phyloP scores from a whole-genome alignment of 331 rosid species.

The Malus hybrid region DNA sequence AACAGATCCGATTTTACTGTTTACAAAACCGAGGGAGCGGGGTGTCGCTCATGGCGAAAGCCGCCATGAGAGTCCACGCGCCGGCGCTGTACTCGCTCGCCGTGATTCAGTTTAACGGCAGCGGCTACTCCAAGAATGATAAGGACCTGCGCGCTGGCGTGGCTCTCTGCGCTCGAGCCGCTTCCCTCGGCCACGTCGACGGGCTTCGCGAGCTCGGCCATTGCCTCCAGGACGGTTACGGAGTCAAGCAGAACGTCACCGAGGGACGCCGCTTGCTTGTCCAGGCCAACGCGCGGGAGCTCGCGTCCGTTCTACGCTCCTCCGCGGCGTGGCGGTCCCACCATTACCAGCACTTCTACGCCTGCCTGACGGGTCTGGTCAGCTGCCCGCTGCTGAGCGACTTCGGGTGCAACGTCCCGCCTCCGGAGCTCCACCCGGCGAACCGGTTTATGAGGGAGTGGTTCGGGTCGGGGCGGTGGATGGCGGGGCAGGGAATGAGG shows the following conservation, averaged over 20 bases:
- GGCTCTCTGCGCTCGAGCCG: constrained; percentile 73
- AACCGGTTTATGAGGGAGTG: constrained; percentile 62
- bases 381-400: constrained; percentile 44
- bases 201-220: constrained; percentile 88
- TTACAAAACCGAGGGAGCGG: constrained; percentile 59
- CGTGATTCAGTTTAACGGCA: constrained; percentile 88
- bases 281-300: constrained; percentile 83
- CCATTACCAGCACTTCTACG: constrained; percentile 6
- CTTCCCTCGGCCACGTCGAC: constrained; percentile 63
- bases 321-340: constrained; percentile 18
- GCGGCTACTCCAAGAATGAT: constrained; percentile 57
- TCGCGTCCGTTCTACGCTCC: constrained; percentile 36
- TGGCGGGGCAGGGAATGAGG: constrained; percentile 29
- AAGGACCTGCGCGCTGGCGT: constrained; percentile 76
- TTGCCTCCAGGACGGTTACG: constrained; percentile 91
- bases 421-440: constrained; percentile 49
- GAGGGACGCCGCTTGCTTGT: constrained; percentile 63
- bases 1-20: constrained; percentile 85
- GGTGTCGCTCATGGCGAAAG: constrained; percentile 73
- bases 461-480: constrained; percentile 44
- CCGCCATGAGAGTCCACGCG: constrained; percentile 71
- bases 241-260: constrained; percentile 40
- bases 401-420: constrained; percentile 41
- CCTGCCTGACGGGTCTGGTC: constrained; percentile 9
- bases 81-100: constrained; percentile 79